These are phyloP conservation scores for Trypanosoma grayi DNA, from an alignment of 208 protist species.

Conservation along the genomic window DNA sequence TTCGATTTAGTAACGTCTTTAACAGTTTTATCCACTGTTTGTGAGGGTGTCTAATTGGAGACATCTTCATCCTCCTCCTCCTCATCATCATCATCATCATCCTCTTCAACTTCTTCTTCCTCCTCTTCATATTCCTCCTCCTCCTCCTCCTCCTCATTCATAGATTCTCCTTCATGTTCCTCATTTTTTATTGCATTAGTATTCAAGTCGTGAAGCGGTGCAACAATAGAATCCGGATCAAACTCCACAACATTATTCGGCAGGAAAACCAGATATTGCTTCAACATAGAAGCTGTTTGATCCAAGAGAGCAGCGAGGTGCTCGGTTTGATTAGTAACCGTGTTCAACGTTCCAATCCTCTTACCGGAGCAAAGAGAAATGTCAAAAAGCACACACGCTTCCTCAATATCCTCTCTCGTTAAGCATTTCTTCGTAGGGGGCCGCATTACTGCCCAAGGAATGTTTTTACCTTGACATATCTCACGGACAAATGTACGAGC, in stretches of 20 bases:
- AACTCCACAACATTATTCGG: slow-evolving; percentile 84
- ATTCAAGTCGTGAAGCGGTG: slow-evolving; percentile 64
- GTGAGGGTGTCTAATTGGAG: too few relatives aligned
- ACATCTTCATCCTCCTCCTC: too few relatives aligned
- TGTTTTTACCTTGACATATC: slow-evolving; percentile 66
- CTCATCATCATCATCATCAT: slow-evolving; percentile 7
- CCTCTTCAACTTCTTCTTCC: slow-evolving; percentile 32
- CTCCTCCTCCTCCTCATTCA: slow-evolving; percentile 17
- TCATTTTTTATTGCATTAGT: slow-evolving; percentile 18
- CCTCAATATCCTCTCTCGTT: slow-evolving; percentile 48
- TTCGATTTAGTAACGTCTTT: slow-evolving; percentile 3
- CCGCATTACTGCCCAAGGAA: slow-evolving; percentile 87
- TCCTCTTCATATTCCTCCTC: slow-evolving; percentile 38
- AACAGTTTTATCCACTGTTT: slow-evolving; percentile 1
- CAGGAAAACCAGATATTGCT: slow-evolving; percentile 63
- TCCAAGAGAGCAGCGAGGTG: slow-evolving; percentile 57
- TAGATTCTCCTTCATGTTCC: slow-evolving; percentile 27
- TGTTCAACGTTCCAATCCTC: slow-evolving; percentile 22
- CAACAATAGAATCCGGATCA: slow-evolving; percentile 62
- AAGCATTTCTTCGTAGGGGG: slow-evolving; percentile 38
- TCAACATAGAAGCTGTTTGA: slow-evolving; percentile 42
- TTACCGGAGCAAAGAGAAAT: slow-evolving; percentile 47
- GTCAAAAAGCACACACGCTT: slow-evolving; percentile 58
- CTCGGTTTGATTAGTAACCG: slow-evolving; percentile 28
- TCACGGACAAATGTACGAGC: slow-evolving; percentile 82